Conservation (phyloP, 2,329 filamentous ascomycete species). For the Lizonia empirigonia region DNA sequence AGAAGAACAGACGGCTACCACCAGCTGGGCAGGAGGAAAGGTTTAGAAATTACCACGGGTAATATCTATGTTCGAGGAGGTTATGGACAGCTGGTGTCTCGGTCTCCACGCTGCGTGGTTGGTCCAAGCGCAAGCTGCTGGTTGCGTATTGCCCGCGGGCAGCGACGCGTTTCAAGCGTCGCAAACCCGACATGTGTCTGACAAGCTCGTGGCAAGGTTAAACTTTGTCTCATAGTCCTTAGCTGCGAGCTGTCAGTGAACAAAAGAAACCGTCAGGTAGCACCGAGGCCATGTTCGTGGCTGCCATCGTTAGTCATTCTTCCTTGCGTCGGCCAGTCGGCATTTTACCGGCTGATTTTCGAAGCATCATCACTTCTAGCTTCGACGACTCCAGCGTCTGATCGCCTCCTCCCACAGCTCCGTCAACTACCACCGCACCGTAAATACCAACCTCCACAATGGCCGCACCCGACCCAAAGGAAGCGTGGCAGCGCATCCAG, state of each 20-base stretch:
- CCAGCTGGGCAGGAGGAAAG: conserved; percentile 29
- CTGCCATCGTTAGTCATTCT: not conserved
- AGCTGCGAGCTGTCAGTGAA: not conserved
- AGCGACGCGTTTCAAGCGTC: conserved; percentile 1
- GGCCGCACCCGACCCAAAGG: conserved; percentile 61
- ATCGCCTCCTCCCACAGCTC: not conserved
- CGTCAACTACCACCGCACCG: conserved; percentile 28
- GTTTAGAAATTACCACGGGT: conserved; percentile 17
- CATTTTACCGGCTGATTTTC: conserved; percentile 38
- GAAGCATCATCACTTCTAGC: conserved; percentile 40
- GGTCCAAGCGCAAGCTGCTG: conserved; percentile 36
- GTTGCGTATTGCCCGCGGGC: conserved; percentile 11
- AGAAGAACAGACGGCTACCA: conserved; percentile 26
- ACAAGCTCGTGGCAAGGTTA: not conserved
- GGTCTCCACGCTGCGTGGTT: conserved; percentile 36
- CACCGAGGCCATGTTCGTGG: not conserved
- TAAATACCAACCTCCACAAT: conserved; percentile 34
- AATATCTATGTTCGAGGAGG: conserved; percentile 20
- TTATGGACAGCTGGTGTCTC: conserved; percentile 44
- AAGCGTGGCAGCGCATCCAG: conserved; percentile 70
- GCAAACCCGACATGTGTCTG: not conserved
- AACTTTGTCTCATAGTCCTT: not conserved
- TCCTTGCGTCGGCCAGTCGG: not conserved
- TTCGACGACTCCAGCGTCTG: conserved; percentile 16
- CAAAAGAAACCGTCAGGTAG: not conserved